phyloP scores from a whole-genome alignment of 805 yeast genomes.

The Wickerhamomyces hampshirensis region DNA sequence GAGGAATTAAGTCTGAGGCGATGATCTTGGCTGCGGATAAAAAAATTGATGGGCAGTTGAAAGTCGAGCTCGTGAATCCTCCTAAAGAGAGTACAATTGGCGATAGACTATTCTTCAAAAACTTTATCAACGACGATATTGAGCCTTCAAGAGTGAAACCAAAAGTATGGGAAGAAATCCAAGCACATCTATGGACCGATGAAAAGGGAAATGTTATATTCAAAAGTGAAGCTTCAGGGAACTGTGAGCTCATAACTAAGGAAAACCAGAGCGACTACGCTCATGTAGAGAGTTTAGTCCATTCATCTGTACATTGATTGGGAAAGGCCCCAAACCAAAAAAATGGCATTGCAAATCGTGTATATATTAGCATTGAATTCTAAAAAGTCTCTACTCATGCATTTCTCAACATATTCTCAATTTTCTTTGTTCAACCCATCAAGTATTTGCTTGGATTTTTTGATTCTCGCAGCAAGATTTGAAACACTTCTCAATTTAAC shows the following conservation, averaged over 20 bases:
- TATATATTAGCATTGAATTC: not conserved
- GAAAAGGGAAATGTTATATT: conserved; percentile 9
- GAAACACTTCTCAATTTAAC: conserved; percentile 17
- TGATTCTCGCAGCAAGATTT: conserved; percentile 18
- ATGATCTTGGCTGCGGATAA: conserved; percentile 61
- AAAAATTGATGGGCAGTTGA: conserved; percentile 7
- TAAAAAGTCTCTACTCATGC: not conserved
- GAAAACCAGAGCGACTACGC: not conserved
- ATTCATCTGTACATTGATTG: not conserved
- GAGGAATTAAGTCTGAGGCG: conserved; percentile 59
- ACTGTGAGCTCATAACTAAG: not conserved
- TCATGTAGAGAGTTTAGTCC: not conserved
- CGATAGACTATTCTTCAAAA: conserved; percentile 33
- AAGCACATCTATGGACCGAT: conserved; percentile 9
- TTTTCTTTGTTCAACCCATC: conserved; percentile 16
- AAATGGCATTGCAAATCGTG: no score
- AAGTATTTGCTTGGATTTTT: conserved; percentile 20
- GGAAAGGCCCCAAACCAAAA: no score
- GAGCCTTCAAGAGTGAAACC: conserved; percentile 7
- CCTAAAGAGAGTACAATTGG: conserved; percentile 38
- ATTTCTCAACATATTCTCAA: not conserved
- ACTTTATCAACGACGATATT: conserved; percentile 12
- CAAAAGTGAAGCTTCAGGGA: conserved; percentile 1
- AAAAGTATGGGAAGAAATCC: conserved; percentile 14
- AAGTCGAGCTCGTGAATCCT: conserved; percentile 44